Evolutionary conservation across 495 filamentous ascomycete genomes (phyloP).

Genomic region (Melanomma pulvis-pyrius): DNA sequence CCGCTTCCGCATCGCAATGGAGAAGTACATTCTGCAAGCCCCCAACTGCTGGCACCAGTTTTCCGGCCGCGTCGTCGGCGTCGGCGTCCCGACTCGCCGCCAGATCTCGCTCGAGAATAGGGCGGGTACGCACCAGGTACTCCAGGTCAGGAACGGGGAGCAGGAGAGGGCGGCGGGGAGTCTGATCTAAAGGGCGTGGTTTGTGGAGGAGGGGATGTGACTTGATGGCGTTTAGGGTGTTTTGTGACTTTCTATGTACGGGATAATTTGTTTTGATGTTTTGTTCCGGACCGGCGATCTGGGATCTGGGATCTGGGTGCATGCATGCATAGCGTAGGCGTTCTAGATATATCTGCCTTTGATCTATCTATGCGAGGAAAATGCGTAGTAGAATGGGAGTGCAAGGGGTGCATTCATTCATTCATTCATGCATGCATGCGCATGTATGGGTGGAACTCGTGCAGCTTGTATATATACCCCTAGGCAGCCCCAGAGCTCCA

Average conservation of each 20-base stretch:
- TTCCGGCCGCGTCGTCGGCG: constrained; percentile 5
- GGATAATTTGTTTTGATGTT: not conserved
- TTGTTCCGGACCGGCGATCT: not conserved
- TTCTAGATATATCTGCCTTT: not conserved
- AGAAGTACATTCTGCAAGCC: constrained; percentile 78
- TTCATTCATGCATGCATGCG: too few species aligned
- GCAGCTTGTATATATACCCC: too few species aligned
- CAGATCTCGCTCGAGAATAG: not conserved
- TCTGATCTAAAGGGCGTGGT: constrained; percentile 8
- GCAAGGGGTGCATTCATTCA: not conserved
- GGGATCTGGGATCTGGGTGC: not conserved
- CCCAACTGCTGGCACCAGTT: constrained; percentile 80
- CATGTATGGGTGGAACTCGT: too few species aligned
- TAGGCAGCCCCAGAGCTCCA: too few species aligned
- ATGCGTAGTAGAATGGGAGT: not conserved
- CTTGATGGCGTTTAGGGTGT: not conserved
- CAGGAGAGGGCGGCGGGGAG: constrained; percentile 20
- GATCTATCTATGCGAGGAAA: too few species aligned
- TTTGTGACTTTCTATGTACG: not conserved
- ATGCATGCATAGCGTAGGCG: constrained; percentile 7
- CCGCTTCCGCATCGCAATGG: constrained; percentile 95
- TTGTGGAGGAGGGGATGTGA: not conserved
- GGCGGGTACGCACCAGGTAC: constrained; percentile 4
- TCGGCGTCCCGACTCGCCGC: not conserved
- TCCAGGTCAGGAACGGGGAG: constrained; percentile 21